A percentile compares a stretch with the other conserved stretches of the same genome.
Evolutionary conservation across 805 yeast species (phyloP).

Genomic region (Sungouiella thailandica): DNA sequence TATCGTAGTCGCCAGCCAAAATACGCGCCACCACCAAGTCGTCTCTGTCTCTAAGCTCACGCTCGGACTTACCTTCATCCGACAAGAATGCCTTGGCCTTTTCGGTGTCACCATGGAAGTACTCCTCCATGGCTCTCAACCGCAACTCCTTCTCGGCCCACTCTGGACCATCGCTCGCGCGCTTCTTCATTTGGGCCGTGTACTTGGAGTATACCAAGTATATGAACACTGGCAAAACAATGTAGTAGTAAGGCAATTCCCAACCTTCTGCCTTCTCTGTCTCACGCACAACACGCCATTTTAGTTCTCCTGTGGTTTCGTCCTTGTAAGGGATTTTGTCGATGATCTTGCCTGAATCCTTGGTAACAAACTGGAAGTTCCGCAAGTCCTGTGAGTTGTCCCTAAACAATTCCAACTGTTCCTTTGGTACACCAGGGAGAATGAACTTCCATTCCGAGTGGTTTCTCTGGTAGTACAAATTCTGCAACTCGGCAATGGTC

Average conservation of each 20-base stretch:
- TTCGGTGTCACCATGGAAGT: constrained; percentile 46
- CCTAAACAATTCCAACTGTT: constrained; percentile 50
- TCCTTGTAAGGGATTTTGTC: constrained; percentile 84
- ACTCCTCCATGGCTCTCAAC: constrained; percentile 66
- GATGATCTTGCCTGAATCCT: constrained; percentile 54
- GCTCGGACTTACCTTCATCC: constrained; percentile 46
- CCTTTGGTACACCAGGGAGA: constrained; percentile 45
- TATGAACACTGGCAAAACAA: constrained; percentile 66
- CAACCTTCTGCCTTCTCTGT: constrained; percentile 75
- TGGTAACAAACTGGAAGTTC: constrained; percentile 48
- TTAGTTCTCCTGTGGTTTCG: constrained; percentile 69
- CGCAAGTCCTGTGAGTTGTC: constrained; percentile 60
- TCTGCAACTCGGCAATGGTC: constrained; percentile 65
- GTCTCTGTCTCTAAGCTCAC: constrained; percentile 63
- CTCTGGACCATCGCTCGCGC: constrained; percentile 46
- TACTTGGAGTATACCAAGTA: constrained; percentile 48
- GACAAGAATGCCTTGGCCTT: constrained; percentile 52
- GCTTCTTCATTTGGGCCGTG: constrained; percentile 37
- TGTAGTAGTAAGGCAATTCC: constrained; percentile 70
- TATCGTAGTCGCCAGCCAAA: constrained; percentile 80
- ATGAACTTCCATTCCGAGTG: constrained; percentile 47
- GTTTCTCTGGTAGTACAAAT: constrained; percentile 52
- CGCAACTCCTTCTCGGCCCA: constrained; percentile 86
- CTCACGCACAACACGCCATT: constrained; percentile 74
- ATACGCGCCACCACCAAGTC: constrained; percentile 76